Base-by-base conservation (phyloP, 2,329 filamentous ascomycete species). In the Teratosphaeria gauchensis region DNA sequence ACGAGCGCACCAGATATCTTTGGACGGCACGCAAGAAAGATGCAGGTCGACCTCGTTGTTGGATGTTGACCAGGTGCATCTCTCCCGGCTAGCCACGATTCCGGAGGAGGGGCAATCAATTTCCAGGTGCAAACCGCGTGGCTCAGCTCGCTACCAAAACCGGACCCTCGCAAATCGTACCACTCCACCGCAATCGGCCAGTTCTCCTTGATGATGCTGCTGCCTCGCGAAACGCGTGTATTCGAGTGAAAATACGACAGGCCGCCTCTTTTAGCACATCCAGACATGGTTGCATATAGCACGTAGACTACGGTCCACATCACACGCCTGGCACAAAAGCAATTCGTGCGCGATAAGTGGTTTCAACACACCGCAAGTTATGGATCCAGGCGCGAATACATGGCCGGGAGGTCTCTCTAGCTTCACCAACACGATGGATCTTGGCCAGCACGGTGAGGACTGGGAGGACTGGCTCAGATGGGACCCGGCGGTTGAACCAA, bases 391-490 rank as follows among this genome's bases (percentile, higher is more conserved):
- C 42, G 42, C 42, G 19, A 19, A 21, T 48, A 11, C 42, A 48
- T 48, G 42, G 42, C 42, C 42, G 2, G 42, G 42, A 19, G 42
- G 42, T n/a, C 42, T 48, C 19, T 21, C 42, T 5, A n/a, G 42
- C 42, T 48, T 48, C 42, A 21, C 16, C 4, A 19, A 21, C n/a
- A 48, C n/a, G n/a, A 48, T 59, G 24, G 54, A 51, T 32, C 9
- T 14, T 21, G 21, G 24, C 21, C 56, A 56, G 54, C 56, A 53
- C 35, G 55, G 56, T 55, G 68, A 73, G 54, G 72, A 74, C 63
- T 79, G 76, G 76, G 76, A 75, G 64, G 74, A 78, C 52, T 79
- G 75, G 74, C 74, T 79, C 71, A 70, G 74, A 58, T 78, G 75
- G 75, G 75, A 78, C 66, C 75, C 75, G 54, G 68, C 73, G 42